A percentile compares a stretch with the other conserved stretches of the same genome.
Conservation (phyloP, 2,329 filamentous ascomycete species). For the Fusarium euwallaceae region DNA sequence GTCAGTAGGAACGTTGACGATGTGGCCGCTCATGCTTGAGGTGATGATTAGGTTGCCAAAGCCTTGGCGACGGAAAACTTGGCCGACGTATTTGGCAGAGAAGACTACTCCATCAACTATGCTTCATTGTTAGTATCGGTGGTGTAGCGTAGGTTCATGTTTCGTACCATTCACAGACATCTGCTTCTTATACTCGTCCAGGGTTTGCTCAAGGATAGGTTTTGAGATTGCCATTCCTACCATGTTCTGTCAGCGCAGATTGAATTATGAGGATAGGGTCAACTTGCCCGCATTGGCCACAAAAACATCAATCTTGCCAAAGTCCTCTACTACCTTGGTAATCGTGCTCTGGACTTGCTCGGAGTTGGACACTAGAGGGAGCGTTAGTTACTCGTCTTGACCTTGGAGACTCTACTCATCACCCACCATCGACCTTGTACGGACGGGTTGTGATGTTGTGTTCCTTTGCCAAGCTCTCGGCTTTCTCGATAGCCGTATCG, state of each 20-base stretch:
- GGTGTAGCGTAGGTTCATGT: too few relatives aligned
- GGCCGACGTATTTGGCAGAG: constrained; percentile 58
- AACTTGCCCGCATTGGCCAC: constrained; percentile 47
- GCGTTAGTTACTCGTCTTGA: background rate
- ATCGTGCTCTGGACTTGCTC: constrained; percentile 38
- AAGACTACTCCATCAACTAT: constrained; percentile 62
- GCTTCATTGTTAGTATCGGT: background rate
- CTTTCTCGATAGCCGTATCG: constrained; percentile 51
- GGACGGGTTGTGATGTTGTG: constrained; percentile 54
- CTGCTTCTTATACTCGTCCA: constrained; percentile 63
- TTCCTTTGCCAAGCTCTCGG: constrained; percentile 47
- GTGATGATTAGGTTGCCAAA: constrained; percentile 64
- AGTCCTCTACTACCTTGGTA: constrained; percentile 27
- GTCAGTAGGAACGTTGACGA: constrained; percentile 63
- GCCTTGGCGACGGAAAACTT: constrained; percentile 57
- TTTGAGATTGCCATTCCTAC: constrained; percentile 57
- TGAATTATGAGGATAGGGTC: background rate
- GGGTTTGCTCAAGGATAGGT: constrained; percentile 65
- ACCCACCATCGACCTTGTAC: constrained; percentile 57
- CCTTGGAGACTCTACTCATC: too few relatives aligned
- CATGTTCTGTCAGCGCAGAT: background rate
- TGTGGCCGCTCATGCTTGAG: constrained; percentile 60
- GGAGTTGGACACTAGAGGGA: constrained; percentile 54
- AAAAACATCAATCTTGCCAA: constrained; percentile 37
- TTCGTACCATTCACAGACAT: constrained; percentile 65